Conservation (phyloP, 768 basidiomycete genomes). For the Tricholoma terreum region DNA sequence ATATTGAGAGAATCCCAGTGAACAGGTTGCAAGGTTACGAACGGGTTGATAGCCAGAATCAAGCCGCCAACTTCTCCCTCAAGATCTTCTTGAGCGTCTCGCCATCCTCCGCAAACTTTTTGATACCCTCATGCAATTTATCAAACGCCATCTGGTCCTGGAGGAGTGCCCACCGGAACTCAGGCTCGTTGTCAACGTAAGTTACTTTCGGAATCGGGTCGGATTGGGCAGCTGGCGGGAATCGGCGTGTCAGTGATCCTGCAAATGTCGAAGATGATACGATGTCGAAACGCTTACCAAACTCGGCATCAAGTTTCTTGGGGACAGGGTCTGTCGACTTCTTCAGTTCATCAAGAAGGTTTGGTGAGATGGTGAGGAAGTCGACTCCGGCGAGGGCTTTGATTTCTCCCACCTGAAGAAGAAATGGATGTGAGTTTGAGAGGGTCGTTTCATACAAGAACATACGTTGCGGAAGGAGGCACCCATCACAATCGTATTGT, state of each 20-base stretch:
- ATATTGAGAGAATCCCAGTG: no score
- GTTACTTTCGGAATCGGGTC: conserved; percentile 75
- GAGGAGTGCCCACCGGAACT: conserved; percentile 93
- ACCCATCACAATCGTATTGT: conserved; percentile 99
- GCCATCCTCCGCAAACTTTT: conserved; percentile 96
- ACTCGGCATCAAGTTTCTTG: conserved; percentile 72
- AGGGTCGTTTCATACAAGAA: conserved; percentile 9
- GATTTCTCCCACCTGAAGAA: conserved; percentile 78
- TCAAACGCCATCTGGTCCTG: conserved; percentile 98
- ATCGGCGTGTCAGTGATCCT: not conserved
- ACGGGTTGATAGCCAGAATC: no score
- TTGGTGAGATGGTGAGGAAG: conserved; percentile 93
- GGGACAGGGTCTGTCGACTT: conserved; percentile 74
- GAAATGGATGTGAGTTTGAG: conserved; percentile 6
- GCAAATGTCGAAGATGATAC: not conserved
- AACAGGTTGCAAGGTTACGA: no score
- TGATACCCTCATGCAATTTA: conserved; percentile 97
- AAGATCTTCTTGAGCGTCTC: conserved; percentile 82
- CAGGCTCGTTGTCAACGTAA: conserved; percentile 89
- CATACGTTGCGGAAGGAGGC: conserved; percentile 98
- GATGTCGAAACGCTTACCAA: conserved; percentile 41
- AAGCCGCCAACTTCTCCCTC: conserved; percentile 62
- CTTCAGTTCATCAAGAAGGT: conserved; percentile 91
- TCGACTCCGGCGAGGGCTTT: conserved; percentile 94
- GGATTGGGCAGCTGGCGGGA: conserved; percentile 44